Conservation (phyloP, 192 early-diverging fungal genomes). For the Backusella sp. region DNA sequence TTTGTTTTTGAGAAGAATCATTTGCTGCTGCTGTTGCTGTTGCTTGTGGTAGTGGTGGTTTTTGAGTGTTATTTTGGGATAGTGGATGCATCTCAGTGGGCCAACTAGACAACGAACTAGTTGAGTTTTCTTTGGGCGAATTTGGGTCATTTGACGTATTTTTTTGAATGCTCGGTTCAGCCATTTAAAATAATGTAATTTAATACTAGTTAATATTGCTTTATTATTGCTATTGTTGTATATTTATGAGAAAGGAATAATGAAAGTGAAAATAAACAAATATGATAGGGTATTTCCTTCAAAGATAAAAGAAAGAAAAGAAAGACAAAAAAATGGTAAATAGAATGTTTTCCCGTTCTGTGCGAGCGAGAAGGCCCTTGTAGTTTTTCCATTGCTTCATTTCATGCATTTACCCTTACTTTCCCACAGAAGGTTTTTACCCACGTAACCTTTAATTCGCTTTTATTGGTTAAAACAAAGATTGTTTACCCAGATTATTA, state of each 20-base stretch:
- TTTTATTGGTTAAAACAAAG: background rate
- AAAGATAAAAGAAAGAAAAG: background rate
- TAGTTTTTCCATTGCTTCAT: background rate
- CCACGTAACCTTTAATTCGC: background rate
- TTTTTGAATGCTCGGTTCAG: background rate
- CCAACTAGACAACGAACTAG: background rate
- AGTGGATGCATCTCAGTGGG: background rate
- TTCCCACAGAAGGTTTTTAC: conserved; percentile 1
- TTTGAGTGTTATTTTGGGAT: background rate
- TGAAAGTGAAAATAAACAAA: background rate
- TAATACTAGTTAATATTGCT: background rate
- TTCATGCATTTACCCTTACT: background rate
- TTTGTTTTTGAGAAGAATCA: background rate
- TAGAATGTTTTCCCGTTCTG: background rate
- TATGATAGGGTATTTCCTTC: background rate
- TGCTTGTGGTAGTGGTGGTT: background rate
- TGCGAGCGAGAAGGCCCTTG: background rate
- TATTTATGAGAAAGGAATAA: background rate
- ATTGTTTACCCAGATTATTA: background rate
- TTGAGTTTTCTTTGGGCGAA: background rate
- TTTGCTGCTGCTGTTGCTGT: background rate
- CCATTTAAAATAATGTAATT: background rate
- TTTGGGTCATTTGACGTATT: background rate
- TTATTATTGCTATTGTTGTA: background rate
- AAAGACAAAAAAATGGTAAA: background rate